Evolutionary conservation across 495 filamentous ascomycete species (phyloP).

Genomic region (Oleoguttula mirabilis): DNA sequence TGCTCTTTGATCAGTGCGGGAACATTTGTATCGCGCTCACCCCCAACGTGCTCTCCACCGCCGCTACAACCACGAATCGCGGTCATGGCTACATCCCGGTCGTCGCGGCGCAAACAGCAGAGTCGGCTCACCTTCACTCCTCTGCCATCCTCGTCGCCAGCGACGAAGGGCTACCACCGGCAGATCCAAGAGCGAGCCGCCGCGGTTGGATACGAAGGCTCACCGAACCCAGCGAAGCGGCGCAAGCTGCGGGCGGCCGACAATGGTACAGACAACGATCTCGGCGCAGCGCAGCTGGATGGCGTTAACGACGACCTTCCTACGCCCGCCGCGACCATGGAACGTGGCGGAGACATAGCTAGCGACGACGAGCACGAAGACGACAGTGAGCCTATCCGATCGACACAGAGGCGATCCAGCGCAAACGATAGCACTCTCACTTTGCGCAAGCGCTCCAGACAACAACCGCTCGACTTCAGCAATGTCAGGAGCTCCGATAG

Average conservation of each 20-base stretch:
- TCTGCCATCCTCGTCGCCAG: conserved; percentile 25
- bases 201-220: conserved; percentile 20
- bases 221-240: conserved; percentile 20
- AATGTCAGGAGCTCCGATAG: background rate
- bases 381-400: conserved; percentile 5
- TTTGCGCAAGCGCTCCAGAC: conserved; percentile 6
- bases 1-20: too few relatives aligned
- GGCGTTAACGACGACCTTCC: conserved; percentile 10
- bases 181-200: conserved; percentile 24
- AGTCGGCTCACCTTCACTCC: conserved; percentile 28
- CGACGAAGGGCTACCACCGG: conserved; percentile 12
- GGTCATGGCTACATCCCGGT: too few relatives aligned
- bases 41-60: too few relatives aligned
- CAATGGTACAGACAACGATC: background rate
- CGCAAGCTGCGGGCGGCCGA: conserved; percentile 11
- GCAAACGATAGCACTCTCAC: too few relatives aligned
- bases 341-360: conserved; percentile 1
- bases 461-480: conserved; percentile 15
- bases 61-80: too few relatives aligned
- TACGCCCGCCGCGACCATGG: conserved; percentile 12
- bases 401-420: too few relatives aligned
- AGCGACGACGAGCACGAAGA: background rate
- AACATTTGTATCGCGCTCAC: too few relatives aligned
- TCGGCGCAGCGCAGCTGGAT: background rate
- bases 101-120: conserved; percentile 25